Base-by-base conservation (phyloP, 2,329 filamentous ascomycete species). In the Onygenales sp. region DNA sequence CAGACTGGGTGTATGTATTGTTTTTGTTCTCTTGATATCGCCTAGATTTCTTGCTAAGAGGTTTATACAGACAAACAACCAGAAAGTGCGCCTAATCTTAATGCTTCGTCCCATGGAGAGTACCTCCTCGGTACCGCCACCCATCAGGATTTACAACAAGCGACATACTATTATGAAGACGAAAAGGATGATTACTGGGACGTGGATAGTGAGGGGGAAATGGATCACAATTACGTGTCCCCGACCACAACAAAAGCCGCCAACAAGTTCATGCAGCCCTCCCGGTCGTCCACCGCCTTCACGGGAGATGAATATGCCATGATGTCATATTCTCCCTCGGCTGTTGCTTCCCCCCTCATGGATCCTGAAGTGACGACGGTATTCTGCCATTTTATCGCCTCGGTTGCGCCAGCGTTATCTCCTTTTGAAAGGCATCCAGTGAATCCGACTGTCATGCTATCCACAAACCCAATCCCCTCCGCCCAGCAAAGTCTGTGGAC, bases 331-430 rank as follows among this genome's bases (percentile, higher is more conserved):
- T 76, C 78, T 42, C 85, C 86, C 4, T 81, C 82, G 1, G 78
- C 82, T 3, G 71, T 77, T 21, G 81, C 81, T 34, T 85, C 85
- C 40, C 91, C 93, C 34, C 73, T 96, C 32, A 87, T 84, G 60
- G 89, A 96, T 58, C 80, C 83, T 2, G 84, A 86, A 58, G 92
- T 88, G 9, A 85, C 88, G 11, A 80, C 85, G 33, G 84, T 95
- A 6, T 97, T 97, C 67, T 86, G 86, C 67, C 90, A 97, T 69
- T 97, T 96, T 67, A 83, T 97, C 46, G 86, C 89, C 60, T 86
- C 93, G 6, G 95, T 90, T 2, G 91, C 86, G 0, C 88, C 90
- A 0, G 87, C 82, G 59, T 81, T 97, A 65, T 95, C 91, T 1
- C 79, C 95, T 32, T 95, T 88, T 65, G 91, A 97, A 69, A 80